Evolutionary conservation across 208 protist genomes (phyloP).

Genomic region (Endotrypanum monterogeii): DNA sequence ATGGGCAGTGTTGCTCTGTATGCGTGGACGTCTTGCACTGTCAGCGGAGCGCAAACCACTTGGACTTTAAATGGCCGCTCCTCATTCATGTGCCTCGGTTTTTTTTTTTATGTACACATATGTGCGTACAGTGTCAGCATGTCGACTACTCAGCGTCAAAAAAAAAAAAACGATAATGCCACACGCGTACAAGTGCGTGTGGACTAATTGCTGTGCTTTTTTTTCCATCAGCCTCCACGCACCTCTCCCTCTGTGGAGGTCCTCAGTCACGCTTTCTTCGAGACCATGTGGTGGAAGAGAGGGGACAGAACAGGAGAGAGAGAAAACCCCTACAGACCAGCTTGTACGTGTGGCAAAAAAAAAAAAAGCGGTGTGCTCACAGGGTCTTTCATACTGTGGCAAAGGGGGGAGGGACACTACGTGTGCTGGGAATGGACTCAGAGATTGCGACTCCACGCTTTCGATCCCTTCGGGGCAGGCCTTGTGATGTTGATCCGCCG

Average conservation of each 20-base stretch:
- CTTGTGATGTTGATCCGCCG: conserved; percentile 84
- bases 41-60: background rate
- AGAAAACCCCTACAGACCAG: too few relatives aligned
- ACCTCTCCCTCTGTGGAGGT: too few relatives aligned
- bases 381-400: background rate
- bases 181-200: background rate
- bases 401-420: background rate
- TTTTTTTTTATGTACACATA: too few relatives aligned
- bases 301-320: too few relatives aligned
- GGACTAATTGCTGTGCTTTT: too few relatives aligned
- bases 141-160: background rate
- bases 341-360: background rate
- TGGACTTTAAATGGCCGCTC: background rate
- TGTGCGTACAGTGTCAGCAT: too few relatives aligned
- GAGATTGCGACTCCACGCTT: conserved; percentile 83
- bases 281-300: too few relatives aligned
- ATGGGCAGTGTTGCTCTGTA: background rate
- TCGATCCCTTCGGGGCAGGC: conserved; percentile 58
- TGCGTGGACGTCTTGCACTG: background rate
- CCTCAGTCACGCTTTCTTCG: too few relatives aligned
- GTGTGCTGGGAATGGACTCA: conserved; percentile 16
- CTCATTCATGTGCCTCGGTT: background rate
- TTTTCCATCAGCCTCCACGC: too few relatives aligned
- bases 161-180: background rate
- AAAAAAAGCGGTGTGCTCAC: background rate